Evolutionary conservation across 306 rosid species (phyloP), one percentile per base, ranked within the genome.

Genomic region (barrel medic (Medicago truncatula)): DNA sequence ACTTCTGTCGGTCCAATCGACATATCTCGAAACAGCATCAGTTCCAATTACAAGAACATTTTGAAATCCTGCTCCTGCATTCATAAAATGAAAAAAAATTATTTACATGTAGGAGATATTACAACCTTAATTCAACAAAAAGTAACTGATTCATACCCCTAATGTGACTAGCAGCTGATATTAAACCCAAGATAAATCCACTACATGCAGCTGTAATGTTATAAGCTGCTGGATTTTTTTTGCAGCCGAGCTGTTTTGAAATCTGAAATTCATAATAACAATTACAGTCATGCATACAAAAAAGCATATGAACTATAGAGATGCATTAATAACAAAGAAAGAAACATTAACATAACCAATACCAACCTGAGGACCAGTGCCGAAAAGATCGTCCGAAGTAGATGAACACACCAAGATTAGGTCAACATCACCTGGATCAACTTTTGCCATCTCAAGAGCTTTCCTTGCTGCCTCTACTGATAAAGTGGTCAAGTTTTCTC

Each of bases 161-260:
- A 73, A 95, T 87, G 87, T 95, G 97, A 84, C 93, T 89, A 56
- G 97, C 89, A 67, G 97, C 97, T 58, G 99, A 92, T 71, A 92
- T 83, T 73, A 95, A 77, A 83, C 99, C 99, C 90, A 95, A 79
- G 9, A 95, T 61, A 66, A 95, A 95, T 80, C 97, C 99, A 39
- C 97, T 89, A 79, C 99, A 95, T 34, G 99, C 99, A 87, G 97
- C 99, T 16, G 97, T 95, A 31, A 95, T 95, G 82, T 95, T 97
- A 88, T 92, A 93, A 50, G 98, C 85, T 82, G 91, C 71, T 31
- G 98, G 98, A 67, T 84, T 86, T 75, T 74, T 81, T 80, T 78
- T 88, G 90, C 98, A 88, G 78, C 98, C 98, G 76, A 93, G 95
- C 66, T 76, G 92, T 91, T 73, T 82, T 78, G 79, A 83, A 78